A percentile compares a stretch with the other conserved stretches of the same genome.
These are phyloP conservation scores for Parmelia sp. DNA, from an alignment of 495 filamentous ascomycete genomes.

Conservation along the genomic window DNA sequence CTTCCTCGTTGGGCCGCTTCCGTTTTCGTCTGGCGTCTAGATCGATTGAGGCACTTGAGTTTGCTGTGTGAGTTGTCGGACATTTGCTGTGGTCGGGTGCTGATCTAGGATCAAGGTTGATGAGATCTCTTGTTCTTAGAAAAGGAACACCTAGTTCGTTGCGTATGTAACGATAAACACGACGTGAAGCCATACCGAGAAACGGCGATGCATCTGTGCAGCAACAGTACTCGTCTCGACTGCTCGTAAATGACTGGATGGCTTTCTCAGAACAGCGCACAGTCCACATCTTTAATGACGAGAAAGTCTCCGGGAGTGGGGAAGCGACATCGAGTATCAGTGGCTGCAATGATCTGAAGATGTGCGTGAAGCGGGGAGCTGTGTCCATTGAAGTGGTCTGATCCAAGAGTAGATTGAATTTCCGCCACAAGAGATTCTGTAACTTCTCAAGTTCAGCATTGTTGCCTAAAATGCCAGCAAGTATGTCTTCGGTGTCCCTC, in stretches of 20 bases:
- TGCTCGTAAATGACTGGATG: neutral
- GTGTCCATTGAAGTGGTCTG: neutral
- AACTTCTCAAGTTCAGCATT: neutral
- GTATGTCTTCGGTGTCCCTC: neutral
- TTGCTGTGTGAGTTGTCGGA: neutral
- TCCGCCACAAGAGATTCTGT: neutral
- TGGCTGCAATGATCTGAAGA: neutral
- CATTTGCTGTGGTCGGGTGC: neutral
- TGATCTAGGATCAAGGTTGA: neutral
- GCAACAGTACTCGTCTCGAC: neutral
- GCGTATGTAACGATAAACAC: constrained; percentile 2
- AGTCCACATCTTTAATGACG: neutral
- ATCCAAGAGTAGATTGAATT: neutral
- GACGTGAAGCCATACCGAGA: constrained; percentile 1
- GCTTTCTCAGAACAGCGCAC: neutral
- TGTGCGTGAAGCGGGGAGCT: neutral
- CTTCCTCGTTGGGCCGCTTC: neutral
- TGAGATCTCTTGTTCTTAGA: constrained; percentile 2
- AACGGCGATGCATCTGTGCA: neutral
- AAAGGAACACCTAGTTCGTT: constrained; percentile 3
- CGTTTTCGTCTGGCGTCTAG: neutral
- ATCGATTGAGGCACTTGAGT: neutral
- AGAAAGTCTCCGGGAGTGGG: neutral
- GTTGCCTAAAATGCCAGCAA: neutral
- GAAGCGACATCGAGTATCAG: neutral